Conservation (phyloP, 129 eudicot genomes). For the Artemisia annua region DNA sequence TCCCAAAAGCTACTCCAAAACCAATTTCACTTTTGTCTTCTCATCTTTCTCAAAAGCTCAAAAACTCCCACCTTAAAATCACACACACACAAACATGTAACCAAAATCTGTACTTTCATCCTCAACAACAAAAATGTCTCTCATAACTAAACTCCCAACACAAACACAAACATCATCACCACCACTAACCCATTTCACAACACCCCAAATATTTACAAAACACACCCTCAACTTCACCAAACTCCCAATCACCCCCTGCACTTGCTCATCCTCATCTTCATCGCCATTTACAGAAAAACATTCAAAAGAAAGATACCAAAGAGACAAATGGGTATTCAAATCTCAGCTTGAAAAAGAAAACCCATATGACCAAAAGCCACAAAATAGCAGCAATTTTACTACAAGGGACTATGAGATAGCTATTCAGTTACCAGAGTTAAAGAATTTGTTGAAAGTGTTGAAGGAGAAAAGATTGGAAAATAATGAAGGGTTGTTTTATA, state of each 20-base stretch:
- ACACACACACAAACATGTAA: not conserved
- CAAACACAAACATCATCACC: slow-evolving; percentile 38
- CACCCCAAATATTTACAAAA: slow-evolving; percentile 32
- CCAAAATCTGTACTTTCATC: not conserved
- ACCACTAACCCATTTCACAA: slow-evolving; percentile 34
- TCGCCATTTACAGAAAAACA: slow-evolving; percentile 93
- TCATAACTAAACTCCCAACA: slow-evolving; percentile 53
- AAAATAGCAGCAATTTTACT: slow-evolving; percentile 3
- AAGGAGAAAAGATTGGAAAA: slow-evolving; percentile 58
- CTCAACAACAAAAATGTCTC: slow-evolving; percentile 45
- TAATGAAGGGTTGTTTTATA: slow-evolving; percentile 15
- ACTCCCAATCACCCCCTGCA: not conserved
- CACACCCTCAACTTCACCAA: slow-evolving; percentile 26
- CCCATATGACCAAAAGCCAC: slow-evolving; percentile 14
- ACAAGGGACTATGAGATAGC: slow-evolving; percentile 80
- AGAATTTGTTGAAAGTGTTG: slow-evolving; percentile 68
- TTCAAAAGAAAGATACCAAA: slow-evolving; percentile 60
- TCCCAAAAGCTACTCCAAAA: slow-evolving; percentile 47
- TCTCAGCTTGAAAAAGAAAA: slow-evolving; percentile 24
- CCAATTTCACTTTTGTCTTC: slow-evolving; percentile 41
- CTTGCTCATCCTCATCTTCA: slow-evolving; percentile 20
- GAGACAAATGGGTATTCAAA: slow-evolving; percentile 80
- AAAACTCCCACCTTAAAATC: slow-evolving; percentile 14
- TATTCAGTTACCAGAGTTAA: slow-evolving; percentile 80
- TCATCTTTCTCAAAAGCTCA: slow-evolving; percentile 50